Conservation (phyloP, 495 filamentous ascomycete genomes). For the Cercophora sp. region DNA sequence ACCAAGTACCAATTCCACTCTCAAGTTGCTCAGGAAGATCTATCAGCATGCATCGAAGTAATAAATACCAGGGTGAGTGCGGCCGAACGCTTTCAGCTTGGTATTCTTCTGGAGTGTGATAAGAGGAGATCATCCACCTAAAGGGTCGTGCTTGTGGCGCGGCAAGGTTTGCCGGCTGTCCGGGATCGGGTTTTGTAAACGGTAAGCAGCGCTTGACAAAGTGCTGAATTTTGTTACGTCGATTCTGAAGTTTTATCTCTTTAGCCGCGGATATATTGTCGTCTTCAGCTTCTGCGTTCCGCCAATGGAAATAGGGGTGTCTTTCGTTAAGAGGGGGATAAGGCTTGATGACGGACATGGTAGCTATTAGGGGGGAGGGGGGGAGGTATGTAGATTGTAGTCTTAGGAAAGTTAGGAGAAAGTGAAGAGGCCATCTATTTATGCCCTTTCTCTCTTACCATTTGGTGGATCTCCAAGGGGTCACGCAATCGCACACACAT, state of each 20-base stretch:
- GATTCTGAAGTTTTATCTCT: not conserved
- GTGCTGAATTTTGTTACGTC: slow-evolving; percentile 4
- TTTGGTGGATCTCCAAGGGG: not conserved
- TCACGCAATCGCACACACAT: not conserved
- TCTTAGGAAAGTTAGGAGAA: slow-evolving; percentile 2
- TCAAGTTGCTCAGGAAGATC: slow-evolving; percentile 10
- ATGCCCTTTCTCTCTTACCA: not conserved
- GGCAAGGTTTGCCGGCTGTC: slow-evolving; percentile 3
- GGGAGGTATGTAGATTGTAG: not conserved
- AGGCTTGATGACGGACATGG: not conserved
- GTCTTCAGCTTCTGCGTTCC: not conserved
- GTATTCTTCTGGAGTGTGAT: slow-evolving; percentile 10
- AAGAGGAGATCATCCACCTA: slow-evolving; percentile 10
- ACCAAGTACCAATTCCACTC: slow-evolving; percentile 4
- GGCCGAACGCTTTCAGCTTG: slow-evolving; percentile 1
- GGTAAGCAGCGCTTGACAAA: slow-evolving; percentile 1
- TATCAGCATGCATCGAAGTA: slow-evolving; percentile 9
- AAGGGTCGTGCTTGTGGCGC: slow-evolving; percentile 7
- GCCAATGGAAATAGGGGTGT: slow-evolving; percentile 2
- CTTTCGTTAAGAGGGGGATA: not conserved
- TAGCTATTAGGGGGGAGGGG: not conserved
- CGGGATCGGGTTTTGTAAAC: not conserved
- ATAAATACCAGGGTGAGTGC: slow-evolving; percentile 6
- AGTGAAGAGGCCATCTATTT: not conserved
- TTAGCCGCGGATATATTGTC: slow-evolving; percentile 2